phyloP scores from a whole-genome alignment of 177 flowering plant genomes.

The Vitis hybrid region DNA sequence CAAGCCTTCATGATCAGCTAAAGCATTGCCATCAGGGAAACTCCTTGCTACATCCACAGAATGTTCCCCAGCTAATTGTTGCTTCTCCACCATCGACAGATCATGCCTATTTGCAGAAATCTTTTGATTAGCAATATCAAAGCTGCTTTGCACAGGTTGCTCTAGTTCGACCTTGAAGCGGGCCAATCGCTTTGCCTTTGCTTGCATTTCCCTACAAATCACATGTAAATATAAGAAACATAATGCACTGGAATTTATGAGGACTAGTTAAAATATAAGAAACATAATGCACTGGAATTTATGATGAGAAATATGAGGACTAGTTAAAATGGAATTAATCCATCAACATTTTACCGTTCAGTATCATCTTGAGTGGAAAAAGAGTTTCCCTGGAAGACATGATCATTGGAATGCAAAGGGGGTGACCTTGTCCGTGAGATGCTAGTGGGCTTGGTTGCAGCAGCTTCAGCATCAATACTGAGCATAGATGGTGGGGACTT shows the following conservation, averaged over 20 bases:
- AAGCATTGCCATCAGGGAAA: slow-evolving; percentile 23
- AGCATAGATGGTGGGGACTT: slow-evolving; percentile 24
- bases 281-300: slow-evolving; percentile 1
- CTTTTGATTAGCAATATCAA: slow-evolving; percentile 30
- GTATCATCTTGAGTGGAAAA: slow-evolving; percentile 35
- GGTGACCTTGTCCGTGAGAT: slow-evolving; percentile 60
- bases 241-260: slow-evolving; percentile 1
- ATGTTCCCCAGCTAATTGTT: slow-evolving; percentile 24
- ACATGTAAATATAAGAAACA: neutral
- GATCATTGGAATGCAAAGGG: slow-evolving; percentile 31
- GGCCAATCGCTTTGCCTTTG: slow-evolving; percentile 87
- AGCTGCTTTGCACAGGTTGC: slow-evolving; percentile 28
- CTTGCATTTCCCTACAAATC: slow-evolving; percentile 64
- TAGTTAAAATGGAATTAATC: neutral
- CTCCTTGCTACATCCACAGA: slow-evolving; percentile 32
- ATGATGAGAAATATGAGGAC: neutral
- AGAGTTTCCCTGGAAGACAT: slow-evolving; percentile 24
- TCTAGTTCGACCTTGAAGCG: slow-evolving; percentile 74
- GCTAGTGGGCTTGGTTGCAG: slow-evolving; percentile 21
- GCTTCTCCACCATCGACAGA: slow-evolving; percentile 28
- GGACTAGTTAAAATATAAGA: neutral
- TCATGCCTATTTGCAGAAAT: slow-evolving; percentile 30
- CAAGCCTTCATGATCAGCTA: slow-evolving; percentile 49
- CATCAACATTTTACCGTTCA: slow-evolving; percentile 44
- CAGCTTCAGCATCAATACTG: slow-evolving; percentile 21